Conservation (phyloP, 2,329 filamentous ascomycete species). For the Fusarium chaquense region DNA sequence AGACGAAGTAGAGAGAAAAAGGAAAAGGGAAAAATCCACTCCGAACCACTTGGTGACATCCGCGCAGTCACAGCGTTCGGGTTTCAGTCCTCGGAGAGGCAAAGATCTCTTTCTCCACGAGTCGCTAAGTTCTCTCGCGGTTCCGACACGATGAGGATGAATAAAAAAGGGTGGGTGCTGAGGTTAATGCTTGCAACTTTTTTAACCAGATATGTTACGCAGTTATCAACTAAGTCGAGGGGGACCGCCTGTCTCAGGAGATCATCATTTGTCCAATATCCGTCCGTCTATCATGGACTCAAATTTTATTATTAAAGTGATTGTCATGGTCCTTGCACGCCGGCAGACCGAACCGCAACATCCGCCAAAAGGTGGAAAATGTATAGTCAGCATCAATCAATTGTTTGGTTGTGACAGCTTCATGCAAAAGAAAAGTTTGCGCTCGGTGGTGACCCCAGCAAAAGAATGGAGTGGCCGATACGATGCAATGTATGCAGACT, state of each 20-base stretch:
- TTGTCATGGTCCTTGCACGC: constrained; percentile 39
- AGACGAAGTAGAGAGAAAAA: constrained; percentile 27
- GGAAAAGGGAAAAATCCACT: constrained; percentile 28
- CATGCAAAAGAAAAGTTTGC: constrained; percentile 40
- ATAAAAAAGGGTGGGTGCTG: constrained; percentile 17
- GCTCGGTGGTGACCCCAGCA: constrained; percentile 19
- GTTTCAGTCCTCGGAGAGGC: constrained; percentile 29
- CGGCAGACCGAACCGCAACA: constrained; percentile 26
- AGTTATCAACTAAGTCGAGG: constrained; percentile 42
- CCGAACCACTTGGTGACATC: constrained; percentile 43
- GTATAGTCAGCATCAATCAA: constrained; percentile 14
- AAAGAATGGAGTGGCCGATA: constrained; percentile 35
- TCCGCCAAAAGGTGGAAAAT: constrained; percentile 26
- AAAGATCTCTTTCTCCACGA: constrained; percentile 29
- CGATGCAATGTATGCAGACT: constrained; percentile 10
- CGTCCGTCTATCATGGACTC: constrained; percentile 26
- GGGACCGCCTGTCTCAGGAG: constrained; percentile 38
- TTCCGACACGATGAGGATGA: not conserved
- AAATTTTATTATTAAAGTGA: constrained; percentile 31
- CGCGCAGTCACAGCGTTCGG: constrained; percentile 27
- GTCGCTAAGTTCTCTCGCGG: constrained; percentile 10
- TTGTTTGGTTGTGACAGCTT: constrained; percentile 35
- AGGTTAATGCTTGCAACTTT: not conserved
- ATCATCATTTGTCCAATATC: constrained; percentile 8
- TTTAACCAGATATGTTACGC: constrained; percentile 34